Percentiles rank a stretch among this genome's conserved stretches.
Evolutionary conservation across 2,329 filamentous ascomycete genomes (phyloP).

Genomic region (Aspergillus luchuensis): DNA sequence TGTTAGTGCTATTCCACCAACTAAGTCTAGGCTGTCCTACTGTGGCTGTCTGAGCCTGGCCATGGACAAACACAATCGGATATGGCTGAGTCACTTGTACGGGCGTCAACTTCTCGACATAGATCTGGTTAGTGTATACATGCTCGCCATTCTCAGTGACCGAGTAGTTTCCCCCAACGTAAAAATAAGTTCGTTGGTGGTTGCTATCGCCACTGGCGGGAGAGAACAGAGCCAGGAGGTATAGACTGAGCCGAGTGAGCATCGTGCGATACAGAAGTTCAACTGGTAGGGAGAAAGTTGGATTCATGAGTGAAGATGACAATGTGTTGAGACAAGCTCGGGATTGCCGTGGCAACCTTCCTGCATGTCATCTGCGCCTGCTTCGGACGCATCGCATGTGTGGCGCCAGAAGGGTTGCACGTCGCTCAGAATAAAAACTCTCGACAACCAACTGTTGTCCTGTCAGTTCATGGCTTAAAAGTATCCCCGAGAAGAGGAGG

Average conservation of each 20-base stretch:
- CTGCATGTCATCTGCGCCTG: not conserved
- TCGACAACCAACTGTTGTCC: no score
- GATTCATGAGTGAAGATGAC: not conserved
- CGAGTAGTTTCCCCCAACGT: slow-evolving; percentile 33
- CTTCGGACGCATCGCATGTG: not conserved
- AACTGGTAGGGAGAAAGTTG: not conserved
- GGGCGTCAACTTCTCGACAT: slow-evolving; percentile 38
- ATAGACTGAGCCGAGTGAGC: not conserved
- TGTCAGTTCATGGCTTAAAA: no score
- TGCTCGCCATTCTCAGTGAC: slow-evolving; percentile 23
- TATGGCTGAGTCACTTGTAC: slow-evolving; percentile 21
- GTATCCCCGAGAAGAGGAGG: no score
- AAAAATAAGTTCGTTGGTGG: slow-evolving; percentile 28
- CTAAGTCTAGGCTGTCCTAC: slow-evolving; percentile 16
- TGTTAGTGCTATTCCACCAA: not conserved
- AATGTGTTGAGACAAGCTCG: not conserved
- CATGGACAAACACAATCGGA: slow-evolving; percentile 38
- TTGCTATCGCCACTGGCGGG: not conserved
- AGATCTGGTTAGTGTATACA: slow-evolving; percentile 36
- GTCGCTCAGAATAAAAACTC: no score
- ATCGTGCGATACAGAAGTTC: not conserved
- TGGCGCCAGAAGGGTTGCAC: not conserved
- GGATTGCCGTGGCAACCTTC: not conserved
- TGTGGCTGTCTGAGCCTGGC: slow-evolving; percentile 35
- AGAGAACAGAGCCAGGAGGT: not conserved